phyloP scores from a whole-genome alignment of 495 filamentous ascomycete genomes.

The Trichoderma gamsii region DNA sequence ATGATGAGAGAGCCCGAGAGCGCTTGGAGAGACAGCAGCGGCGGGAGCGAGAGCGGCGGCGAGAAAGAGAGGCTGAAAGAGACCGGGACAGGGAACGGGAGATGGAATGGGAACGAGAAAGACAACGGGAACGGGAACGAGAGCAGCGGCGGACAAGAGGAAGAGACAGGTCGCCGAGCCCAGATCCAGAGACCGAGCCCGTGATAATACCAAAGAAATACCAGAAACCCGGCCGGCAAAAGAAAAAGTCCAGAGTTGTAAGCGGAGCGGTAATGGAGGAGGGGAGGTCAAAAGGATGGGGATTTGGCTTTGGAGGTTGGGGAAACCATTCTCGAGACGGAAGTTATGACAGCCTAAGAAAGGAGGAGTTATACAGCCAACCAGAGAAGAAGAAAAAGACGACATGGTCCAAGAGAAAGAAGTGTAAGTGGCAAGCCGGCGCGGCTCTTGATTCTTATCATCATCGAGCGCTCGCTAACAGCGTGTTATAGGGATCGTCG shows the following conservation, averaged over 20 bases:
- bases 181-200: conserved; percentile 26
- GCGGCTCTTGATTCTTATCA: background rate
- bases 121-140: background rate
- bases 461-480: conserved; percentile 21
- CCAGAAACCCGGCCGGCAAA: conserved; percentile 27
- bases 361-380: conserved; percentile 26
- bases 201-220: conserved; percentile 19
- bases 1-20: conserved; percentile 24
- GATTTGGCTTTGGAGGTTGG: background rate
- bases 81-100: conserved; percentile 3
- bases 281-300: conserved; percentile 37
- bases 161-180: conserved; percentile 22
- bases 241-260: conserved; percentile 51
- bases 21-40: conserved; percentile 25
- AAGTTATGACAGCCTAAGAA: conserved; percentile 35
- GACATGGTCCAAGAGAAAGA: conserved; percentile 32
- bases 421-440: conserved; percentile 34
- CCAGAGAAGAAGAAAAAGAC: conserved; percentile 29
- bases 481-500: conserved; percentile 40
- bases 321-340: conserved; percentile 19
- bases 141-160: background rate
- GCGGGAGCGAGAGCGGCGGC: conserved; percentile 31
- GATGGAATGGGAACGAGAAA: background rate
- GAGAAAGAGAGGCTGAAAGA: conserved; percentile 16
- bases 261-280: conserved; percentile 67